Base-by-base conservation (phyloP, 306 rosid genomes). In the Ochetophila trinervis region DNA sequence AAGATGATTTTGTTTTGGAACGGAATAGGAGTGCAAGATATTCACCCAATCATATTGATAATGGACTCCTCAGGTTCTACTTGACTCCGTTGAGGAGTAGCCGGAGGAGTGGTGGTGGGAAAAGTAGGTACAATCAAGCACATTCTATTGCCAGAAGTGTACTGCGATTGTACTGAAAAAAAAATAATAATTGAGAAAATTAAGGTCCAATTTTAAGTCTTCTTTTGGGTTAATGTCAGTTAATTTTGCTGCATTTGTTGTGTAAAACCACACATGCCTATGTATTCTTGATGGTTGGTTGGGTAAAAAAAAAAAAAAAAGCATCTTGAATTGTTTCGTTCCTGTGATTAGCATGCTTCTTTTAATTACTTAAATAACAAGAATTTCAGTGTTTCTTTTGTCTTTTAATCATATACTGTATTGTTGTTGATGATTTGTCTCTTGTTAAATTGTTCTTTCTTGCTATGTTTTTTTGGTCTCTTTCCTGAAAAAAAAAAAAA, bases 131-230 rank as follows among this genome's bases (percentile, higher is more conserved):
- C 0, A 89, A 74, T 75, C 97, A 83, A 50, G 94, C 97, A 23
- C 99, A 89, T 69, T 89, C 99, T 57, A 93, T 93, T 12, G 88
- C 99, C 44, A 93, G 96, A 86, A 93, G 99, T 40, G 97, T 93
- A 36, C 89, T 93, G 64, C 79, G 97, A 62, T 65, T 93, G 85
- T 93, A 93, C 76, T 93, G 80, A 89, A 62, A 55, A 54, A 70
- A 35, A 51, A 24, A 36, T 10, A 47, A 17, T 12, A 24, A 20
- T 24, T 62, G 50, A 52, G 53, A 54, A 53, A 53, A 36, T 80
- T 70, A 47, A 83, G 79, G 72, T 72, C 64, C 73, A 55, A 8
- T 40, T 40, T 40, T 51, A 69, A 74, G 74, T 83, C 85, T 66
- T 73, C 40, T 68, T 74, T 82, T 78, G 84, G 85, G 77, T 65